phyloP scores from a whole-genome alignment of 176 grass and related monocot genomes.

The Carex littledalei region DNA sequence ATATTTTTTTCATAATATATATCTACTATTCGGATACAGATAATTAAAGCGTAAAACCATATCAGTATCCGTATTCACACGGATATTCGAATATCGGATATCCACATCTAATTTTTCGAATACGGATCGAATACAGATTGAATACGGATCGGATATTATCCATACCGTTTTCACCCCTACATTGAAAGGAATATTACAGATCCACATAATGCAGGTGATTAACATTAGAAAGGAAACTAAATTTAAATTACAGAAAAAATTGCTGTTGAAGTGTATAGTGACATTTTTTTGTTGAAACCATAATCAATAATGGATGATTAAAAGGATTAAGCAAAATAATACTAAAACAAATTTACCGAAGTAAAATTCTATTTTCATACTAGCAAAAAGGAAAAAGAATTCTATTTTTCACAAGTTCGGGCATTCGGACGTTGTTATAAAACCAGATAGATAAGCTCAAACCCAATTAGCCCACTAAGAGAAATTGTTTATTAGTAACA shows the following conservation, averaged over 20 bases:
- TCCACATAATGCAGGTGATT: neutral
- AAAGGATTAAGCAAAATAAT: too few relatives aligned
- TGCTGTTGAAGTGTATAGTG: neutral
- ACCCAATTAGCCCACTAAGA: neutral
- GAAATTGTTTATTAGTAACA: neutral
- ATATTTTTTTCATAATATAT: too few relatives aligned
- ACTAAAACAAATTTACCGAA: too few relatives aligned
- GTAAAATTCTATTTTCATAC: neutral
- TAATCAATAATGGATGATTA: neutral
- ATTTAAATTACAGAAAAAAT: neutral
- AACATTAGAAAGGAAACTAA: neutral
- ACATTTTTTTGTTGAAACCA: neutral
- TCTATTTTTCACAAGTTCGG: neutral
- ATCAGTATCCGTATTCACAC: too few relatives aligned
- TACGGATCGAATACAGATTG: too few relatives aligned
- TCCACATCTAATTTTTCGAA: too few relatives aligned
- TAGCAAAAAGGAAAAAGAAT: neutral
- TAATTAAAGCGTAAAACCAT: too few relatives aligned
- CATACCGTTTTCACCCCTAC: too few relatives aligned
- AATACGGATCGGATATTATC: too few relatives aligned
- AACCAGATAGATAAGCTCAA: neutral
- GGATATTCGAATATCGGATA: too few relatives aligned
- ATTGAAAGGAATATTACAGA: neutral
- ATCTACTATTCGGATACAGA: too few relatives aligned
- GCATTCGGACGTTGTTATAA: neutral